Evolutionary conservation across 2,329 filamentous ascomycete genomes (phyloP), one percentile per base, ranked within the genome.

Genomic region (Aphanocladium album): DNA sequence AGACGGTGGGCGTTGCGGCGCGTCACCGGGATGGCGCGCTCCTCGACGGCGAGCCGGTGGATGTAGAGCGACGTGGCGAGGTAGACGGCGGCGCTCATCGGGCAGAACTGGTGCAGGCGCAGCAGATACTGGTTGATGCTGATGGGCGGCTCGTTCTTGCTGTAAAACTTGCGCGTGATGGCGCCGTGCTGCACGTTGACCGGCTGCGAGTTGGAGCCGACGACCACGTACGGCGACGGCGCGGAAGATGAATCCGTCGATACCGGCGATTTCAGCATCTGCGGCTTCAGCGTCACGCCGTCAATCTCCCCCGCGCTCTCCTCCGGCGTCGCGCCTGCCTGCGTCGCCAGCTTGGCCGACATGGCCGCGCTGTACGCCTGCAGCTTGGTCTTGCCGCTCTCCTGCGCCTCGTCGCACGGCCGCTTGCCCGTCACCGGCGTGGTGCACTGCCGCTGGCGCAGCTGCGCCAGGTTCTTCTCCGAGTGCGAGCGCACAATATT

Each of bases 11-110:
- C 89, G 64, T 96, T 98, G 60, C 91, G 84, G 61, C 83, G 82
- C 2, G 92, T 96, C 8, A 96, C 89, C 1, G 88, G 87, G 23
- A 98, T 88, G 25, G 89, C 84, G 65, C 85, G 85, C 70, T 96
- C 90, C 49, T 88, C 81, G 14, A 93, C 86, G 0, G 89, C 89
- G 46, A 98, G 80, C 25, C 89, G 86, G 70, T 93, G 88, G 65
- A 97, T 93, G 76, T 96, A 98, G 9, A 89, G 80, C 51, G 90
- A 92, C 5, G 93, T 89, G 1, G 93, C 91, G 27, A 99, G 86
- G 75, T 96, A 97, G 11, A 98, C 93, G 25, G 89, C 93, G 0
- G 93, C 92, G 64, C 90, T 96, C 84, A 96, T 92, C 3, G 95
- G 93, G 70, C 93, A 98, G 77, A 89, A 97, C 61, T 86, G 86